These are phyloP conservation scores for Fraxinus pennsylvanica DNA, from an alignment of 257 asterid genomes.

Conservation along the genomic window DNA sequence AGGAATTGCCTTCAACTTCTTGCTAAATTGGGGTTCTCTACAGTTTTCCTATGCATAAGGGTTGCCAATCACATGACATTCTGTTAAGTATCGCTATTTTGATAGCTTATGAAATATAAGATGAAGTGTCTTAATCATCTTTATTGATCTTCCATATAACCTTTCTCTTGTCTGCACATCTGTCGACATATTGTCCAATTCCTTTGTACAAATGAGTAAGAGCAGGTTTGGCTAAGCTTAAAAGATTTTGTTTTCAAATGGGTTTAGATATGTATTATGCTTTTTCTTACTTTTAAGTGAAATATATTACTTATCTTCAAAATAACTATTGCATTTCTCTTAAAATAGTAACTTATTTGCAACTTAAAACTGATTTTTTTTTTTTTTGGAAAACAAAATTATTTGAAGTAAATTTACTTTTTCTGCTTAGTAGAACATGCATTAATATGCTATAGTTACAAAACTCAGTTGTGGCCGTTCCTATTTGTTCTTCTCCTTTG, in stretches of 20 bases:
- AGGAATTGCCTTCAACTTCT: neutral
- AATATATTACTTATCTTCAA: neutral
- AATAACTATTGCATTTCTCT: neutral
- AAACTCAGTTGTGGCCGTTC: neutral
- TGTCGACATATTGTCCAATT: neutral
- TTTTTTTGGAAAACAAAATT: neutral
- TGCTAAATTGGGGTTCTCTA: neutral
- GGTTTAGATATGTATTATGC: neutral
- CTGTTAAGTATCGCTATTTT: neutral
- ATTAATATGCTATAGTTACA: neutral
- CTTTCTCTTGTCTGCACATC: neutral
- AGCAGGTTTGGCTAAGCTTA: neutral
- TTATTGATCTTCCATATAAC: neutral
- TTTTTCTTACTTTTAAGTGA: neutral
- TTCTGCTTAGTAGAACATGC: neutral
- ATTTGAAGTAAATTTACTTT: neutral
- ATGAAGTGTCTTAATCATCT: neutral
- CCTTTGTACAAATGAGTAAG: neutral
- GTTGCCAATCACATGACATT: neutral
- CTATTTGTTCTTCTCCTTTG: neutral
- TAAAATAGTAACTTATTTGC: neutral
- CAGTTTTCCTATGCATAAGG: neutral
- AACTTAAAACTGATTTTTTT: neutral
- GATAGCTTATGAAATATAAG: neutral
- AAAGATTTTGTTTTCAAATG: neutral